Evolutionary conservation across 352 stramenopile species (phyloP).

Genomic region (Phytophthora citrophthora): DNA sequence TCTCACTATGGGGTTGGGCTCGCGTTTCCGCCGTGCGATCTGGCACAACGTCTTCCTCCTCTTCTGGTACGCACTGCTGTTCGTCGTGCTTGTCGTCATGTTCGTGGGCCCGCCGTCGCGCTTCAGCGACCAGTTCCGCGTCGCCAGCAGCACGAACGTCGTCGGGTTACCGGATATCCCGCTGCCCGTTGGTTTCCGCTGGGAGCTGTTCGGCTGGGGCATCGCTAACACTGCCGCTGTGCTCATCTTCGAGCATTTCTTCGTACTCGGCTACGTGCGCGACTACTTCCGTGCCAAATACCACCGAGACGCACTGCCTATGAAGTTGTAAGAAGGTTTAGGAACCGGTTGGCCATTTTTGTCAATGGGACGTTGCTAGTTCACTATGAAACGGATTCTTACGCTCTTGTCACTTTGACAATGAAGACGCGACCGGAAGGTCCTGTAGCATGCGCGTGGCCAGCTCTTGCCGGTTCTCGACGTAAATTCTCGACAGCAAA

Average conservation of each 20-base stretch:
- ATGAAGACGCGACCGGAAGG: slow-evolving; percentile 15
- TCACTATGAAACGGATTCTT: too few species aligned
- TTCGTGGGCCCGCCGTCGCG: slow-evolving; percentile 64
- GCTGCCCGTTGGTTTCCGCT: slow-evolving; percentile 62
- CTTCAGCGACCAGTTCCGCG: slow-evolving; percentile 72
- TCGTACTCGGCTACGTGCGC: slow-evolving; percentile 72
- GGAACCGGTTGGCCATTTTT: too few species aligned
- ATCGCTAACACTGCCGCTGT: slow-evolving; percentile 61
- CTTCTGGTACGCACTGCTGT: slow-evolving; percentile 62
- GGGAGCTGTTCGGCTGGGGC: slow-evolving; percentile 65
- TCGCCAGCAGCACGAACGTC: slow-evolving; percentile 80
- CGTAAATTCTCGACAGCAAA: slow-evolving; percentile 1
- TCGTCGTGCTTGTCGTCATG: slow-evolving; percentile 59
- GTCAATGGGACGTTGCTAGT: too few species aligned
- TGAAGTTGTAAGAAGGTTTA: slow-evolving; percentile 55
- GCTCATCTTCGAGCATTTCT: slow-evolving; percentile 67
- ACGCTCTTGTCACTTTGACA: not conserved
- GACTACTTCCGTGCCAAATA: slow-evolving; percentile 69
- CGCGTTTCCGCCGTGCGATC: slow-evolving; percentile 66
- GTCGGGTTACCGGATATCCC: slow-evolving; percentile 73
- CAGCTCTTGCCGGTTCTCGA: not conserved
- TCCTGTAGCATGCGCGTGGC: not conserved
- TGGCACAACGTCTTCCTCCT: slow-evolving; percentile 75
- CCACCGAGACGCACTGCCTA: slow-evolving; percentile 64
- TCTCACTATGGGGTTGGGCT: slow-evolving; percentile 65